A percentile compares a stretch with the other conserved stretches of the same genome.
phyloP scores from a whole-genome alignment of 345 rosid species.

The Boechera stricta region DNA sequence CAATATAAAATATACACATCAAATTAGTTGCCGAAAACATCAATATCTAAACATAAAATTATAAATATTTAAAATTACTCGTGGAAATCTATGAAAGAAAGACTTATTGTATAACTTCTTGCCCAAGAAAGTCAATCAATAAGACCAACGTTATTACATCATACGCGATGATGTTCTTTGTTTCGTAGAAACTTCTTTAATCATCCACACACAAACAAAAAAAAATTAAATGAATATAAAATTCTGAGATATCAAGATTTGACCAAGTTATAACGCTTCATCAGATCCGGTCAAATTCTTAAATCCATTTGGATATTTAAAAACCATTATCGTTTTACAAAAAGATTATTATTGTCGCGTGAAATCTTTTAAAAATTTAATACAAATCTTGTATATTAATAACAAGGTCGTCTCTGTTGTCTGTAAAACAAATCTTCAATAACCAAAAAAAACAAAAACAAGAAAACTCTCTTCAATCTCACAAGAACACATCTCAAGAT shows the following conservation, averaged over 20 bases:
- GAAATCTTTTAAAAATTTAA: neutral
- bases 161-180: constrained; percentile 13
- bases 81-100: constrained; percentile 17
- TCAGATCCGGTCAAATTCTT: constrained; percentile 35
- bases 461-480: constrained; percentile 18
- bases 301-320: neutral
- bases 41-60: neutral
- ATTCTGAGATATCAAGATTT: constrained; percentile 11
- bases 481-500: constrained; percentile 11
- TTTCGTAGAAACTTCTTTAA: constrained; percentile 36
- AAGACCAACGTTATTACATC: constrained; percentile 20
- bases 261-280: constrained; percentile 42
- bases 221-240: constrained; percentile 7
- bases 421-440: constrained; percentile 24
- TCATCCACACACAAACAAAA: neutral
- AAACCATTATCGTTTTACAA: neutral
- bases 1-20: neutral
- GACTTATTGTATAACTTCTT: neutral
- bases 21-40: neutral
- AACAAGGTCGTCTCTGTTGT: constrained; percentile 41
- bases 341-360: constrained; percentile 39
- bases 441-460: constrained; percentile 16
- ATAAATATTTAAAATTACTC: neutral
- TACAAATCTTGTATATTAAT: constrained; percentile 38
- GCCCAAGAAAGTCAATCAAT: constrained; percentile 38